Evolutionary conservation across 352 stramenopile genomes (phyloP), one percentile per base, ranked within the genome.

Genomic region (Nothophytophthora sp.): DNA sequence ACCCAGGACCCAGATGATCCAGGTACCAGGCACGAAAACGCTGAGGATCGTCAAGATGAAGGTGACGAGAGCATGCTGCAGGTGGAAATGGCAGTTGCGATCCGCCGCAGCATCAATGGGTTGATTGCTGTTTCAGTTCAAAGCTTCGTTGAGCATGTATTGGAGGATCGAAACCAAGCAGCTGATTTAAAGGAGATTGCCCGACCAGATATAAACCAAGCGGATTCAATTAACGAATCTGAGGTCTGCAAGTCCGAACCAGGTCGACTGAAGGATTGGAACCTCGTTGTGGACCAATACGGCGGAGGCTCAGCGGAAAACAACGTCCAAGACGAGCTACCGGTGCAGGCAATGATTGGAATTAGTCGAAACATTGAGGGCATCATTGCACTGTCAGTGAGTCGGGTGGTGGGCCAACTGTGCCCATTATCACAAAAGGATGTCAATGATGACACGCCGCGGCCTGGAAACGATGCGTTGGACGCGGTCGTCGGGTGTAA

Each of bases 311-410:
- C 18, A 6, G n/a, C 13, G 25, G 56, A 63, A 48, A 57, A 67
- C 25, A 58, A 56, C 22, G 18, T 10, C 15, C 25, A 55, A n/a
- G 49, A 55, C 5, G 52, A 74, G 16, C 16, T 73, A 13, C 36
- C 61, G 1, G 57, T 71, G 30, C 64, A 73, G 25, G 67, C 68
- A 19, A 55, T 59, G 16, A 68, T 79, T 19, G 64, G 60, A n/a
- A 64, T 79, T 40, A 57, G 56, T 39, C 69, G 65, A 36, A 73
- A 43, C 23, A 55, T 82, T 6, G 46, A 68, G 24, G 64, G 67
- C 2, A 63, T 82, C 5, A 61, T 82, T n/a, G 64, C 64, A 22
- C 50, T 60, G 10, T 73, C 71, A 16, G 29, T 82, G 0, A 61
- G 76, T 27, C 71, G 73, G 35, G 67, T 57, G 6, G 51, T 48